Percentiles rank a stretch among this genome's conserved stretches.
Conservation (phyloP, 129 eudicot species). For the Solidago caesia region DNA sequence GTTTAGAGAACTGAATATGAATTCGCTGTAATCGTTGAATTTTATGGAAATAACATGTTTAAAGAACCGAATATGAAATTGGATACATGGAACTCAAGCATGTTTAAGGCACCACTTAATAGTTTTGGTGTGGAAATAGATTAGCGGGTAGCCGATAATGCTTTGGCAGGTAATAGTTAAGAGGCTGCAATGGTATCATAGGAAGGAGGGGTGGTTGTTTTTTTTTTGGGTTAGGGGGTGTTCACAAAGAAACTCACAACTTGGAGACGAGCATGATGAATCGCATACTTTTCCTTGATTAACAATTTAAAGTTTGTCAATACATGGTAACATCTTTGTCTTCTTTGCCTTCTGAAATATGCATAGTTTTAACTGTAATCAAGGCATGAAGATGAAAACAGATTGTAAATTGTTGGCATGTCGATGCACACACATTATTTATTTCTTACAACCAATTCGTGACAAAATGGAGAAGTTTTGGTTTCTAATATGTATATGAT, state of each 20-base stretch:
- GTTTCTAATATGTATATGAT: conserved; percentile 19
- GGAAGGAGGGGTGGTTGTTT: no score
- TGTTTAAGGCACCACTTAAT: no score
- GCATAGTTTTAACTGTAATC: not conserved
- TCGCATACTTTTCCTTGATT: no score
- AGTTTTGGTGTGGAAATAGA: no score
- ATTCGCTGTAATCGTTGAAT: no score
- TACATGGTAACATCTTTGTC: not conserved
- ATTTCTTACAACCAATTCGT: not conserved
- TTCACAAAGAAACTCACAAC: not conserved
- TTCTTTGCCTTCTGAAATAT: not conserved
- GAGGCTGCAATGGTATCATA: not conserved
- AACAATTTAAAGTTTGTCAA: not conserved
- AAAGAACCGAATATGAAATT: no score
- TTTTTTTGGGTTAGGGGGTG: not conserved
- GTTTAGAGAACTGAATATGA: no score
- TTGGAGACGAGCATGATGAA: not conserved
- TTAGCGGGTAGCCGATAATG: not conserved
- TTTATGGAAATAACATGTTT: no score
- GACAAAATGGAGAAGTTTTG: not conserved
- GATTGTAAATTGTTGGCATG: not conserved
- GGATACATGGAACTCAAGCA: no score
- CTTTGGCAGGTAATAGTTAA: no score
- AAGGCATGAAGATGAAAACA: not conserved
- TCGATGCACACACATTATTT: not conserved